Percentiles rank a stretch among this genome's conserved stretches.
These are phyloP conservation scores for Aspergillus campestris DNA, from an alignment of 495 filamentous ascomycete species.

Conservation along the genomic window DNA sequence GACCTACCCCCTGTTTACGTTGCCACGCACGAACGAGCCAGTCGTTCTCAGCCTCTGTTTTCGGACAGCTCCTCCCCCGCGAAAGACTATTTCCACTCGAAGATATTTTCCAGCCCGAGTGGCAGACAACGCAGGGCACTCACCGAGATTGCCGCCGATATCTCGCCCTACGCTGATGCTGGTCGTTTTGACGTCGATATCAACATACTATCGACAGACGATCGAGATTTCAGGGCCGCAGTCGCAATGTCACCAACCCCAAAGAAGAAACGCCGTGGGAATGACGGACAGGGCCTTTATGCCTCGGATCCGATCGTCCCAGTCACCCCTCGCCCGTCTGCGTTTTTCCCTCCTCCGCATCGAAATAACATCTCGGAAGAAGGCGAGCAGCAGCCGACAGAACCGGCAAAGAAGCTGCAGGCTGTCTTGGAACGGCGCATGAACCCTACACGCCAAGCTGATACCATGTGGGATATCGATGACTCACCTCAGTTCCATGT, in stretches of 20 bases:
- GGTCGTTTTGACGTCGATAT: constrained; percentile 33
- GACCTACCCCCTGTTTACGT: constrained; percentile 32
- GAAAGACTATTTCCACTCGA: constrained; percentile 20
- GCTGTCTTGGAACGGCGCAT: constrained; percentile 10
- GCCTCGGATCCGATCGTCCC: constrained; percentile 28
- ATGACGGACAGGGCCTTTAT: constrained; percentile 22
- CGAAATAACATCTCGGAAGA: constrained; percentile 4
- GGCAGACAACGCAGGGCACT: constrained; percentile 34
- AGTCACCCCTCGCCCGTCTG: constrained; percentile 18
- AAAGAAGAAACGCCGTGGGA: constrained; percentile 33
- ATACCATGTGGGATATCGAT: constrained; percentile 33
- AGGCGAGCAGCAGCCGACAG: constrained; percentile 7
- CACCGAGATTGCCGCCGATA: constrained; percentile 39
- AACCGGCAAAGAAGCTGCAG: constrained; percentile 7
- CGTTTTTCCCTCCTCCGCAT: constrained; percentile 4
- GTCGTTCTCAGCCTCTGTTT: constrained; percentile 16
- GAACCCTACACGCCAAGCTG: constrained; percentile 19
- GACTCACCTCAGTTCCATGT: constrained; percentile 23
- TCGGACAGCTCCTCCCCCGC: constrained; percentile 23
- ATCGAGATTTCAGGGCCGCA: constrained; percentile 32
- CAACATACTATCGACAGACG: constrained; percentile 34
- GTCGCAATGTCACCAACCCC: constrained; percentile 29
- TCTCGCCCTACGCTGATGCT: constrained; percentile 29
- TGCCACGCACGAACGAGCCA: constrained; percentile 10
- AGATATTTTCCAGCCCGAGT: constrained; percentile 34